These are phyloP conservation scores for Pseudogymnoascus sp. DNA, from an alignment of 2,329 filamentous ascomycete genomes.

Conservation along the genomic window DNA sequence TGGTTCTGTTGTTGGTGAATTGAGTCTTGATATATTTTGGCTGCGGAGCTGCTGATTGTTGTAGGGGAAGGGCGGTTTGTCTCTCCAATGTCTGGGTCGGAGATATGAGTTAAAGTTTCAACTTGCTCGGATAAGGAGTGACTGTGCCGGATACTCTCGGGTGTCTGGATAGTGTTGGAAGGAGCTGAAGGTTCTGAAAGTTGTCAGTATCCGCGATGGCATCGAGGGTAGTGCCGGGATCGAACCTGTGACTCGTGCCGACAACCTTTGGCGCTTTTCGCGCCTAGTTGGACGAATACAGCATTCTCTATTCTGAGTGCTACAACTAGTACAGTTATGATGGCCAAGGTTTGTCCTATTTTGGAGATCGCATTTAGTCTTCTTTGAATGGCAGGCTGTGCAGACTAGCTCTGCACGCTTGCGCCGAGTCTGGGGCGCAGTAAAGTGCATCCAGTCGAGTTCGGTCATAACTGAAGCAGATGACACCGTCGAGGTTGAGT, in stretches of 20 bases:
- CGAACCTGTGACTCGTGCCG: background rate
- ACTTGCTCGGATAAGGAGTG: background rate
- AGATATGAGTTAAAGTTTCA: background rate
- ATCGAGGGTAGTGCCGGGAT: background rate
- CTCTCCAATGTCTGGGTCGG: background rate
- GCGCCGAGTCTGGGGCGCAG: constrained; percentile 22
- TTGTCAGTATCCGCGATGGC: background rate
- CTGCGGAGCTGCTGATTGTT: background rate
- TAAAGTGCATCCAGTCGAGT: constrained; percentile 28
- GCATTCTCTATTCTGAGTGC: constrained; percentile 24
- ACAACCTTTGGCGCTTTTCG: background rate
- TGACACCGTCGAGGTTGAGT: background rate
- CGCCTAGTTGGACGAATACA: background rate
- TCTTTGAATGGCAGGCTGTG: constrained; percentile 29
- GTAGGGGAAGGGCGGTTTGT: background rate
- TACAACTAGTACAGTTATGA: constrained; percentile 13
- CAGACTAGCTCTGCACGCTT: constrained; percentile 28
- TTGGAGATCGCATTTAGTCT: constrained; percentile 30
- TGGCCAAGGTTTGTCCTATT: constrained; percentile 11
- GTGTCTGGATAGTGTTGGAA: background rate
- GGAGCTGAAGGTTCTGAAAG: background rate
- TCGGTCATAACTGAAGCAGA: background rate
- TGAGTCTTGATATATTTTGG: background rate
- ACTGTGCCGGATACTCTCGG: background rate
- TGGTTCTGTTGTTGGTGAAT: background rate